Conservation (phyloP, 2,329 filamentous ascomycete genomes). For the Phialophora macrospora region DNA sequence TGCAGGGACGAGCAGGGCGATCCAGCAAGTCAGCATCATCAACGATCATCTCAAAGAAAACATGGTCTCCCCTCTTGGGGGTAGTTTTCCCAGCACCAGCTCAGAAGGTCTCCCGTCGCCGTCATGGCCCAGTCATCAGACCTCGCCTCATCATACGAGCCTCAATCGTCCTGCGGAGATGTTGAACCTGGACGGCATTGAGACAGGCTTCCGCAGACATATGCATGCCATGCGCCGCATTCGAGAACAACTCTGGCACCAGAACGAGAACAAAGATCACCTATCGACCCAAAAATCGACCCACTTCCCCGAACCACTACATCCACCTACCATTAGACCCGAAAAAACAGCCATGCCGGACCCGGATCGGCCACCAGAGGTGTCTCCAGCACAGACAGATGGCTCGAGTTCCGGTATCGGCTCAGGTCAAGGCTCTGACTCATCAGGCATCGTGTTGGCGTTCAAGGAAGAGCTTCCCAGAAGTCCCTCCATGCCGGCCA, state of each 20-base stretch:
- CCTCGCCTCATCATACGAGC: constrained; percentile 1
- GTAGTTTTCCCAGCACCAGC: neutral
- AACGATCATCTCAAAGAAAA: constrained; percentile 16
- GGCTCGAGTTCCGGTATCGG: constrained; percentile 22
- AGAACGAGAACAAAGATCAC: constrained; percentile 31
- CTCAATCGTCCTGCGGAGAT: constrained; percentile 11
- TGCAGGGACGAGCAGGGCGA: neutral
- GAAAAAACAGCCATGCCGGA: neutral
- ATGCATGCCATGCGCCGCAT: constrained; percentile 36
- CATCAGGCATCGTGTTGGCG: constrained; percentile 18
- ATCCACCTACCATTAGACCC: neutral
- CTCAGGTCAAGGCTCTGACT: constrained; percentile 24
- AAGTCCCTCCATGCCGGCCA: constrained; percentile 5
- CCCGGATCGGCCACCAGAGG: constrained; percentile 18
- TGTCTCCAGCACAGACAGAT: constrained; percentile 24
- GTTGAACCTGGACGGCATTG: constrained; percentile 32
- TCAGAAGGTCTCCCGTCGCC: constrained; percentile 4
- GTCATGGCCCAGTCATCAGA: constrained; percentile 10
- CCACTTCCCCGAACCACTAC: constrained; percentile 25
- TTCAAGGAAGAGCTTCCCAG: neutral
- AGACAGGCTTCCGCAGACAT: constrained; percentile 32
- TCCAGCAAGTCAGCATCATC: constrained; percentile 17
- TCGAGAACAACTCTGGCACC: constrained; percentile 33
- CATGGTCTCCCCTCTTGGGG: neutral
- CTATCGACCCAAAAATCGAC: constrained; percentile 22